These are phyloP conservation scores for Nephelium lappaceum DNA, from an alignment of 345 rosid species.

Conservation along the genomic window DNA sequence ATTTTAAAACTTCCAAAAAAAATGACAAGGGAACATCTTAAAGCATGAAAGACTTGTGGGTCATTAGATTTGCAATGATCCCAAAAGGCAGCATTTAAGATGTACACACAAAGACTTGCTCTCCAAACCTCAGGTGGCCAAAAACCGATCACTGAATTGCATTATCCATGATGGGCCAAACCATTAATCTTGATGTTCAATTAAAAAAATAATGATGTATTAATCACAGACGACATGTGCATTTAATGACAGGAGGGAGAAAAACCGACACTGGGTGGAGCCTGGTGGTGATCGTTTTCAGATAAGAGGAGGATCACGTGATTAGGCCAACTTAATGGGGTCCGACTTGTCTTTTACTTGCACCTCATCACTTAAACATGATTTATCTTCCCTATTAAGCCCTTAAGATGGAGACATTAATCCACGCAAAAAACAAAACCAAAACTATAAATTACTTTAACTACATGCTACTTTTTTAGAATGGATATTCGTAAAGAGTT, in stretches of 20 bases:
- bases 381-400: slow-evolving; percentile 21
- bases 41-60: slow-evolving; percentile 35
- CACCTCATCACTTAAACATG: slow-evolving; percentile 13
- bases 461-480: too few relatives aligned
- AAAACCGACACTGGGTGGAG: slow-evolving; percentile 33
- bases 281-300: not conserved
- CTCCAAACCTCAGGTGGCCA: too few relatives aligned
- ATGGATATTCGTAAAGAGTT: too few relatives aligned
- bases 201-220: too few relatives aligned
- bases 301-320: slow-evolving; percentile 41
- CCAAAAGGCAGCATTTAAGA: too few relatives aligned
- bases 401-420: slow-evolving; percentile 7
- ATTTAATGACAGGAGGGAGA: slow-evolving; percentile 29
- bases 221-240: slow-evolving; percentile 14
- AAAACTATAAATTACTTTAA: not conserved
- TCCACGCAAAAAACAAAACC: not conserved
- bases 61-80: not conserved
- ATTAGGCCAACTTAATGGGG: slow-evolving; percentile 21
- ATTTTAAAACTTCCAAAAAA: not conserved
- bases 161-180: too few relatives aligned
- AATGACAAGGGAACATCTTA: slow-evolving; percentile 28
- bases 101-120: too few relatives aligned
- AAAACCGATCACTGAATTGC: too few relatives aligned
- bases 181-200: too few relatives aligned
- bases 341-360: slow-evolving; percentile 26